phyloP scores from a whole-genome alignment of 352 stramenopile genomes.

The Phytophthora boehmeriae region DNA sequence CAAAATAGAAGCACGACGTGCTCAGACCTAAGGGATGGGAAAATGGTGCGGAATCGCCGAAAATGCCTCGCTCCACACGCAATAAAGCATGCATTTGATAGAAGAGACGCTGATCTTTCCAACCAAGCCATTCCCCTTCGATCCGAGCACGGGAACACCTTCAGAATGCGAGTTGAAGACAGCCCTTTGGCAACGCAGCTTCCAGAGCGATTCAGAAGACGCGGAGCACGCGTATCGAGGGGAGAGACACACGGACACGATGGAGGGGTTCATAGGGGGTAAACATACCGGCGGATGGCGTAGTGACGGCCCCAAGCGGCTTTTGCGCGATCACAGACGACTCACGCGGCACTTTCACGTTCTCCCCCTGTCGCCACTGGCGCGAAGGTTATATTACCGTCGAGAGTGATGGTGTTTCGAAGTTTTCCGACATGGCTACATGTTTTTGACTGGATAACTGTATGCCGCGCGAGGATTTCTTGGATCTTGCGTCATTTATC shows the following conservation, averaged over 20 bases:
- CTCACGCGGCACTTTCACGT: constrained; percentile 48
- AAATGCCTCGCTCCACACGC: constrained; percentile 24
- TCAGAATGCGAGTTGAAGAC: constrained; percentile 16
- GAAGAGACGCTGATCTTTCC: constrained; percentile 19
- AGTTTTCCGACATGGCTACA: no score
- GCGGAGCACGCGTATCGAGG: constrained; percentile 27
- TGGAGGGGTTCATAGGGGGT: not conserved
- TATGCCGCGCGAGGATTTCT: no score
- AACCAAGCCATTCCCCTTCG: constrained; percentile 12
- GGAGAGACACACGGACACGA: constrained; percentile 15
- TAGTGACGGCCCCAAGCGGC: constrained; percentile 28
- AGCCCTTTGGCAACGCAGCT: not conserved
- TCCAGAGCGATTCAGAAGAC: constrained; percentile 27
- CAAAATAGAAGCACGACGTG: constrained; percentile 19
- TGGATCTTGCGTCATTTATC: no score
- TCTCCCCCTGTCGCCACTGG: constrained; percentile 29
- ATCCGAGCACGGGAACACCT: constrained; percentile 16
- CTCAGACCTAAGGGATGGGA: constrained; percentile 12
- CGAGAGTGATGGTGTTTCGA: no score
- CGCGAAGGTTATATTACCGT: constrained; percentile 3
- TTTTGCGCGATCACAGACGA: constrained; percentile 36
- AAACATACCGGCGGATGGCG: constrained; percentile 42
- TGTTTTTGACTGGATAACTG: no score
- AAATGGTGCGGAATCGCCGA: constrained; percentile 28
- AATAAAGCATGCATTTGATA: constrained; percentile 20